These are phyloP conservation scores for Fusarium nygamai DNA, from an alignment of 2,329 filamentous ascomycete genomes.

Conservation along the genomic window DNA sequence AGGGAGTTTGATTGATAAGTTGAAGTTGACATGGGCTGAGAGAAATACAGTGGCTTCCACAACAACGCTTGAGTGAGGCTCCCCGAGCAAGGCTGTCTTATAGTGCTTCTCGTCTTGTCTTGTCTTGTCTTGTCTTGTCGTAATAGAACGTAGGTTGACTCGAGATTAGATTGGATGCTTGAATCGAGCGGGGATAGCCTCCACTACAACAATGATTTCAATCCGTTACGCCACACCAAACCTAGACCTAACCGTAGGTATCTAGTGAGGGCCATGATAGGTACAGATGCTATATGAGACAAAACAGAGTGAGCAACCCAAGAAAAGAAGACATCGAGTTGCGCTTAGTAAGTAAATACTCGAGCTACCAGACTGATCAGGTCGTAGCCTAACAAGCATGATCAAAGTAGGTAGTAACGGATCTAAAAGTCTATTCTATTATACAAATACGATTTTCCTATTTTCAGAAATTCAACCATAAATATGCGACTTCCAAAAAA, in stretches of 20 bases:
- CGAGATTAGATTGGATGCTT: background rate
- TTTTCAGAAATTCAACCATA: background rate
- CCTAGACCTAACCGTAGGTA: background rate
- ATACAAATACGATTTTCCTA: background rate
- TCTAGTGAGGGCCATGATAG: background rate
- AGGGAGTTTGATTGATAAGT: background rate
- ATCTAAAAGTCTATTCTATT: background rate
- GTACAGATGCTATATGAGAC: background rate
- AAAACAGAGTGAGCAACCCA: background rate
- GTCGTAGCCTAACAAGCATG: background rate
- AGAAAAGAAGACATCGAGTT: background rate
- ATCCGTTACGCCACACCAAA: background rate
- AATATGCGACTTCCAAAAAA: background rate
- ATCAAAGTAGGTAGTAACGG: background rate
- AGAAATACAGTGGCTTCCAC: background rate
- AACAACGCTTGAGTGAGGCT: background rate
- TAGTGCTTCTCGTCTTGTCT: background rate
- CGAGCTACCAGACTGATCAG: background rate
- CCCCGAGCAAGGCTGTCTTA: background rate
- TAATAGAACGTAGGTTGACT: background rate
- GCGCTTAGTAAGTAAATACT: background rate
- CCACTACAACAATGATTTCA: background rate
- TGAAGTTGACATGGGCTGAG: background rate
- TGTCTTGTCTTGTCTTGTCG: background rate
- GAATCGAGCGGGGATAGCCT: background rate